A percentile compares a stretch with the other conserved stretches of the same genome.
Conservation (phyloP, 192 early-diverging fungal genomes). For the Coemansia sp. region DNA sequence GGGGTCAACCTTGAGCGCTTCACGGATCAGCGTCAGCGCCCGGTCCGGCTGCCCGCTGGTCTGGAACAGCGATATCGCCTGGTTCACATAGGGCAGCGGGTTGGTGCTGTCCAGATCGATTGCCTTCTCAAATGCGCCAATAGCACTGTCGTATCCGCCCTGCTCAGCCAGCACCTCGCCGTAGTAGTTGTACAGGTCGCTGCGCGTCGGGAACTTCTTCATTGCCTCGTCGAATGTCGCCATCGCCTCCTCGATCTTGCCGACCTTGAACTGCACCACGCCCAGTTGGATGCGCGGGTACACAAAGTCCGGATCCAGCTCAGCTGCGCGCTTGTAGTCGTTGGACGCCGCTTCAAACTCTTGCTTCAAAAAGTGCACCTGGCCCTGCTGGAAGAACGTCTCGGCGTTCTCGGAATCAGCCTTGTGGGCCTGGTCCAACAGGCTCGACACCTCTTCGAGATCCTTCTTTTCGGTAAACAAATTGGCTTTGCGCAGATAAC, state of each 20-base stretch:
- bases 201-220: conserved; percentile 71
- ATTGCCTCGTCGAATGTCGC: conserved; percentile 77
- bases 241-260: conserved; percentile 71
- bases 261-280: conserved; percentile 89
- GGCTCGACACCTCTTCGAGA: conserved; percentile 33
- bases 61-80: conserved; percentile 81
- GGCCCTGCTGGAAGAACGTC: conserved; percentile 81
- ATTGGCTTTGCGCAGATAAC: conserved; percentile 85
- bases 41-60: conserved; percentile 66
- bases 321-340: conserved; percentile 79
- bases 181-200: conserved; percentile 96
- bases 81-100: conserved; percentile 98
- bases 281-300: conserved; percentile 94
- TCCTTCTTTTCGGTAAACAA: conserved; percentile 84
- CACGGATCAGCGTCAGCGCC: conserved; percentile 73
- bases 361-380: conserved; percentile 72
- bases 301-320: conserved; percentile 78
- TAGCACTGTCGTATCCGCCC: conserved; percentile 76
- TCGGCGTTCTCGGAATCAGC: conserved; percentile 75
- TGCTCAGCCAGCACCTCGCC: conserved; percentile 93
- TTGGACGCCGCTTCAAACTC: conserved; percentile 76
- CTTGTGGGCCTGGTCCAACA: conserved; percentile 53
- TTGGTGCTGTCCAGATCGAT: conserved; percentile 74
- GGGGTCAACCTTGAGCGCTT: conserved; percentile 89
- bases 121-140: conserved; percentile 85